A percentile compares a stretch with the other conserved stretches of the same genome.
phyloP scores from a whole-genome alignment of 2,329 filamentous ascomycete genomes.

The Sclerotinia glacialis region DNA sequence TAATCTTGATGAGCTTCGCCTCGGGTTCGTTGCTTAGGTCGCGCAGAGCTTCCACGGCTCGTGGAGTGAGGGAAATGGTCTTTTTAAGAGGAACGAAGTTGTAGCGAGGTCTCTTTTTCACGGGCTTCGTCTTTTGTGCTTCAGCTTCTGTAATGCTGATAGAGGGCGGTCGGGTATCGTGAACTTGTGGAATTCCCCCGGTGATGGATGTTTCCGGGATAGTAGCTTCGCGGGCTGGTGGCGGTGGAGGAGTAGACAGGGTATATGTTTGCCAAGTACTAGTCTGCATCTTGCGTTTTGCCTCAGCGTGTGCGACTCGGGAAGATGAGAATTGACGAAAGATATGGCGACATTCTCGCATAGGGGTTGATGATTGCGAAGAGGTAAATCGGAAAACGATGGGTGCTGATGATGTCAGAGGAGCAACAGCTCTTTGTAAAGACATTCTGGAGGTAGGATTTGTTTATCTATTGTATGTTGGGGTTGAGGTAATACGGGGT shows the following conservation, averaged over 20 bases:
- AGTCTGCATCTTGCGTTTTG: constrained; percentile 61
- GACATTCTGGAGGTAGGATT: constrained; percentile 33
- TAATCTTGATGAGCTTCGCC: constrained; percentile 89
- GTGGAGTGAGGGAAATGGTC: constrained; percentile 79
- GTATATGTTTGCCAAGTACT: constrained; percentile 61
- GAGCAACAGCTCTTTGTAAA: constrained; percentile 34
- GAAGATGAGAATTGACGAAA: constrained; percentile 48
- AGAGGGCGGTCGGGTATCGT: constrained; percentile 48
- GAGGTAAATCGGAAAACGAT: constrained; percentile 37
- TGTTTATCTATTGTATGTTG: neutral
- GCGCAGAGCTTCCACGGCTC: constrained; percentile 76
- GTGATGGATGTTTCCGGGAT: constrained; percentile 61
- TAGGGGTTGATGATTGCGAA: constrained; percentile 37
- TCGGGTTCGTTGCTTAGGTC: constrained; percentile 78
- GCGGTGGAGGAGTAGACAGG: constrained; percentile 43
- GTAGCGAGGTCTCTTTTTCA: constrained; percentile 51
- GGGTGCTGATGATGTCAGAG: constrained; percentile 37
- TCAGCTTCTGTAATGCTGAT: constrained; percentile 58
- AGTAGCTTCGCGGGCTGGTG: constrained; percentile 54
- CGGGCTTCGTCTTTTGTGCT: constrained; percentile 62
- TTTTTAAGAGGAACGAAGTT: constrained; percentile 83
- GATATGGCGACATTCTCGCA: constrained; percentile 43
- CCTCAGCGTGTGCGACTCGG: constrained; percentile 45
- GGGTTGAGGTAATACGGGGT: neutral
- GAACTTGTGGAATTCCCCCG: constrained; percentile 43